Evolutionary conservation across 2,329 filamentous ascomycete species (phyloP).

Genomic region (Trichoderma atroviride): DNA sequence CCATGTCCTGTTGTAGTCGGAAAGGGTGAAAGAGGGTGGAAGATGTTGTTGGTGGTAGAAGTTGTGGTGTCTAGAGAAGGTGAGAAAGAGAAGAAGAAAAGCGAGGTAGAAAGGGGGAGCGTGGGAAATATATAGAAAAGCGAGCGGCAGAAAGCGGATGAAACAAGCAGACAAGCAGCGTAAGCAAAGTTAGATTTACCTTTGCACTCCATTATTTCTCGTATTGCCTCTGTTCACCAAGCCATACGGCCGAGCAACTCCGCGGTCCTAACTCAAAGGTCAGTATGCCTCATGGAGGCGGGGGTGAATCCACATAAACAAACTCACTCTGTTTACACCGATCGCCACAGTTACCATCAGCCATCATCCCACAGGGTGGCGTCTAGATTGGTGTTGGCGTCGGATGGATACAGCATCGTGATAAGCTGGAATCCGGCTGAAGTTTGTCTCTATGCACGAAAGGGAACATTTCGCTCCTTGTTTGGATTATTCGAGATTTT

Average conservation of each 20-base stretch:
- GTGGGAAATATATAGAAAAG: background rate
- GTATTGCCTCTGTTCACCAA: background rate
- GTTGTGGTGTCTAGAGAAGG: background rate
- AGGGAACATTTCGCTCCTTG: too few relatives aligned
- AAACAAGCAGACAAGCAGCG: background rate
- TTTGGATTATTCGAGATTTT: too few relatives aligned
- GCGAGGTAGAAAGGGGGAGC: background rate
- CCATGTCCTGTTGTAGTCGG: too few relatives aligned
- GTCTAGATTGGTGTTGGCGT: background rate
- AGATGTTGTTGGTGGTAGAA: background rate
- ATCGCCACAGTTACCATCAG: background rate
- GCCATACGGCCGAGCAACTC: background rate
- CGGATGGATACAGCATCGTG: too few relatives aligned
- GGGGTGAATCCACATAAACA: background rate
- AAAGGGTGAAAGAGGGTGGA: background rate
- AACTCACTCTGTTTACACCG: background rate
- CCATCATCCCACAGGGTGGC: background rate
- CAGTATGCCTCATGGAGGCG: background rate
- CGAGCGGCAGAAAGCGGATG: background rate
- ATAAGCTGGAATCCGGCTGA: too few relatives aligned
- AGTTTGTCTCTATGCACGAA: too few relatives aligned
- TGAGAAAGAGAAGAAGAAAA: background rate
- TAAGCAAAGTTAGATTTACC: background rate
- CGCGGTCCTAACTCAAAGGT: background rate
- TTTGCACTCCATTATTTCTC: background rate